These are phyloP conservation scores for Xylariales sp. DNA, from an alignment of 2,329 filamentous ascomycete species.

Conservation along the genomic window DNA sequence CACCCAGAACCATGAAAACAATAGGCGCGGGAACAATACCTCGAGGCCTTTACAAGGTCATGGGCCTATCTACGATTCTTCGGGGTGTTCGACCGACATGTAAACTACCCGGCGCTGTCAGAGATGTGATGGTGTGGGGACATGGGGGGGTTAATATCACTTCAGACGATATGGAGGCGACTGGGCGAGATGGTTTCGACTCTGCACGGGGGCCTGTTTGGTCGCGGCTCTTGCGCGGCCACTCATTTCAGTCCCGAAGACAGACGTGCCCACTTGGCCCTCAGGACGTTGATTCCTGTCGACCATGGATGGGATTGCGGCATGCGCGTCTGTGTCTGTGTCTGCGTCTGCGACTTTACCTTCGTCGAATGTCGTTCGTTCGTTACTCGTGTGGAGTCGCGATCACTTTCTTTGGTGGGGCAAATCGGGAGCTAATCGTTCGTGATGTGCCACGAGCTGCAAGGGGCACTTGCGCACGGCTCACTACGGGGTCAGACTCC, in stretches of 20 bases:
- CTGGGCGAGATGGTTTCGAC: constrained; percentile 7
- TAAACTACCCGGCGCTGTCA: constrained; percentile 7
- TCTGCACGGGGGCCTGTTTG: background rate
- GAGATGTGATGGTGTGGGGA: constrained; percentile 12
- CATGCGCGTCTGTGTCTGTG: background rate
- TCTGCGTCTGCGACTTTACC: background rate
- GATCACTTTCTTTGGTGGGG: background rate
- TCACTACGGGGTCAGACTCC: background rate
- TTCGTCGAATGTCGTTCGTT: background rate
- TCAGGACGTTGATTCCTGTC: background rate
- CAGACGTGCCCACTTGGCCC: background rate
- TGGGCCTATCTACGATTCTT: background rate
- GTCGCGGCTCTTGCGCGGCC: background rate
- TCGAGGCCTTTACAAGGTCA: background rate
- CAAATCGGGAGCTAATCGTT: background rate
- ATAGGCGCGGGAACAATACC: background rate
- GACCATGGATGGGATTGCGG: background rate
- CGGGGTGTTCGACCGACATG: constrained; percentile 1
- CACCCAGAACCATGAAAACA: background rate
- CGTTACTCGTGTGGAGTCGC: background rate
- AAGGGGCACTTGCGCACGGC: constrained; percentile 8
- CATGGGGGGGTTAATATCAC: constrained; percentile 5
- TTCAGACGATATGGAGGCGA: constrained; percentile 10
- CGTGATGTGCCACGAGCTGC: constrained; percentile 6
- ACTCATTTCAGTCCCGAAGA: background rate